Conservation (phyloP, 2,329 filamentous ascomycete genomes). For the Sporothrix sp. region DNA sequence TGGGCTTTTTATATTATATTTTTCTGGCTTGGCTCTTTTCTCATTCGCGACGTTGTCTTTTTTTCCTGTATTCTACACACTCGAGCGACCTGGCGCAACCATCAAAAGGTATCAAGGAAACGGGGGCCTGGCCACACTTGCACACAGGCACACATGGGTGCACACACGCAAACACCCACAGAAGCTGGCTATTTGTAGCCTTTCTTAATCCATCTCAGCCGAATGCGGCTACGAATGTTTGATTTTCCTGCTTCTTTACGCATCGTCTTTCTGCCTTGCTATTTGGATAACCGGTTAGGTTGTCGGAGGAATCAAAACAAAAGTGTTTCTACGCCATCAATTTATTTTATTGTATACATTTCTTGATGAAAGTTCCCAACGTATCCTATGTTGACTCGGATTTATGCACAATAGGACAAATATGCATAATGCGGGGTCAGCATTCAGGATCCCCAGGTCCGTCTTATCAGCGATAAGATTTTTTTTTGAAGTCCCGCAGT, state of each 20-base stretch:
- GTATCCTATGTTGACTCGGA: neutral
- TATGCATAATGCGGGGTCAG: neutral
- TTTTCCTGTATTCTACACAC: neutral
- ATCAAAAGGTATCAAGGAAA: neutral
- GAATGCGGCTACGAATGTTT: neutral
- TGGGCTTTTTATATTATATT: neutral
- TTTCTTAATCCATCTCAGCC: neutral
- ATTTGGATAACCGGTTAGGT: neutral
- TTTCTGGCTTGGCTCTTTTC: neutral
- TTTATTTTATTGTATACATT: too few relatives aligned
- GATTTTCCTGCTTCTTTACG: neutral
- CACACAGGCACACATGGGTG: too few relatives aligned
- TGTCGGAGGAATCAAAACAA: neutral
- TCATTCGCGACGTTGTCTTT: neutral
- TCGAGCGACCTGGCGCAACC: conserved; percentile 12
- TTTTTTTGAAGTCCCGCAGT: conserved; percentile 9
- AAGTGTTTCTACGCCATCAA: conserved; percentile 1
- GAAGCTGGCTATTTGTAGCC: neutral
- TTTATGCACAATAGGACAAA: neutral
- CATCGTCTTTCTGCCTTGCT: neutral
- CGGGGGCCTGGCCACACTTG: neutral
- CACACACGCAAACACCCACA: neutral
- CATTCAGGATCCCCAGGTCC: neutral
- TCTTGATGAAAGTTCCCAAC: neutral
- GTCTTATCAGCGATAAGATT: conserved; percentile 14